phyloP scores from a whole-genome alignment of 192 early-diverging fungal genomes.

The Chytriomyces sp. region DNA sequence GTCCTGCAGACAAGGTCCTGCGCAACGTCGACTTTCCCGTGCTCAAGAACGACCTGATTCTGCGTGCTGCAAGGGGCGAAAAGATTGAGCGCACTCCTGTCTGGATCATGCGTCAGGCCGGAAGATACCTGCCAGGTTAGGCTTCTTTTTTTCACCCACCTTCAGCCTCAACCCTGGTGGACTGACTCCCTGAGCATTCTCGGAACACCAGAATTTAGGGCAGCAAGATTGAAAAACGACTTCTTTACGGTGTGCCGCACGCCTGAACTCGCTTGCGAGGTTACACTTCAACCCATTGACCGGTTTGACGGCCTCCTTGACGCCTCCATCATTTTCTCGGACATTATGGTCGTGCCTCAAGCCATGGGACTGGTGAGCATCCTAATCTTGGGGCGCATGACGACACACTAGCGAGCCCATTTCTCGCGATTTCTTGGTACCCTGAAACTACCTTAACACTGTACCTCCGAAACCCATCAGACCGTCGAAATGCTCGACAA shows the following conservation, averaged over 20 bases:
- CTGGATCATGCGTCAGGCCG: slow-evolving; percentile 99
- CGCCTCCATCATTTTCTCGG: slow-evolving; percentile 97
- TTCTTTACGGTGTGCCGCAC: slow-evolving; percentile 96
- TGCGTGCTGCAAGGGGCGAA: slow-evolving; percentile 80
- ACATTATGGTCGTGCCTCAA: slow-evolving; percentile 97
- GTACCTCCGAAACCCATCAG: not conserved
- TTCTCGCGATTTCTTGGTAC: no score
- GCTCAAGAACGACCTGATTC: slow-evolving; percentile 89
- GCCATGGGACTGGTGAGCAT: slow-evolving; percentile 77
- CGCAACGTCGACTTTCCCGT: slow-evolving; percentile 68
- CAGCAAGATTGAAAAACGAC: slow-evolving; percentile 77
- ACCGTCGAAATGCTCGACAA: slow-evolving; percentile 91
- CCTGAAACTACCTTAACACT: no score
- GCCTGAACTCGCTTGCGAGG: slow-evolving; percentile 86
- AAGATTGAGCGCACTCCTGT: slow-evolving; percentile 68
- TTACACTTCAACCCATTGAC: slow-evolving; percentile 97
- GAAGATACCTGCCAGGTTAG: slow-evolving; percentile 90
- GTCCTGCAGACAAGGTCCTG: slow-evolving; percentile 15
- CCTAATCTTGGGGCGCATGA: no score
- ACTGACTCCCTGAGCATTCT: not conserved
- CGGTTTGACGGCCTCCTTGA: slow-evolving; percentile 88
- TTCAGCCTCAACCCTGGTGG: not conserved
- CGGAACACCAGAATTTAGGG: slow-evolving; percentile 75
- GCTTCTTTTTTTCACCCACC: not conserved
- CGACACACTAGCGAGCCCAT: no score